These are phyloP conservation scores for Cydonia oblonga DNA, from an alignment of 331 rosid species.

Conservation along the genomic window DNA sequence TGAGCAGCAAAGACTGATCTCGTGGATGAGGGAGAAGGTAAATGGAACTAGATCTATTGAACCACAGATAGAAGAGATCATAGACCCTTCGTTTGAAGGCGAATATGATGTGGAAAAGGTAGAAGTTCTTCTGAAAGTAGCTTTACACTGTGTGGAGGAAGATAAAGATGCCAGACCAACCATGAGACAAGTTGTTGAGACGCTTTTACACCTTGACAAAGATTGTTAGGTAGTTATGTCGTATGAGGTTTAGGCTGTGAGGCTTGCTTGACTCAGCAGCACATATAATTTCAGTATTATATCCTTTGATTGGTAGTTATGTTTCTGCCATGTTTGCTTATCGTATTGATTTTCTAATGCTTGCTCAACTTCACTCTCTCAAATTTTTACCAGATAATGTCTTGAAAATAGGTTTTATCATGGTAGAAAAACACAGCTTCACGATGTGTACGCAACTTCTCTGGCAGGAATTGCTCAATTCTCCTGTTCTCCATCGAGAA, in stretches of 20 bases:
- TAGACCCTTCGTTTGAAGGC: conserved; percentile 3
- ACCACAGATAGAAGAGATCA: not conserved
- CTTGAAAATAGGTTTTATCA: too few species aligned
- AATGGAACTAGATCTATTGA: not conserved
- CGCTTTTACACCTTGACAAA: conserved; percentile 1
- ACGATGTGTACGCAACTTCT: too few species aligned
- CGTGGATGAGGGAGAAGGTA: conserved; percentile 3
- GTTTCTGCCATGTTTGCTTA: too few species aligned
- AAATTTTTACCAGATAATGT: too few species aligned
- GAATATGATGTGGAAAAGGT: not conserved
- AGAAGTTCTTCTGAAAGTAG: conserved; percentile 8
- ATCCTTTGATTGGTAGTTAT: too few species aligned
- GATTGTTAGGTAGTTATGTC: not conserved
- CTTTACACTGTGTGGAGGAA: conserved; percentile 16
- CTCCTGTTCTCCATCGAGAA: too few species aligned
- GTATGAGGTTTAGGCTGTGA: not conserved
- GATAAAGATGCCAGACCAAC: conserved; percentile 14
- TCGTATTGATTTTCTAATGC: too few species aligned
- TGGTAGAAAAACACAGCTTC: too few species aligned
- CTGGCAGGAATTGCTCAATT: too few species aligned
- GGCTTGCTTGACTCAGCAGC: not conserved
- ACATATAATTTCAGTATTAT: not conserved
- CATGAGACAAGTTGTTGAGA: conserved; percentile 20
- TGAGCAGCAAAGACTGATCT: conserved; percentile 30
- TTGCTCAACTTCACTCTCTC: too few species aligned